Base-by-base conservation (phyloP, 1,139 yeast genomes). In the Kodamaea derodonti region DNA sequence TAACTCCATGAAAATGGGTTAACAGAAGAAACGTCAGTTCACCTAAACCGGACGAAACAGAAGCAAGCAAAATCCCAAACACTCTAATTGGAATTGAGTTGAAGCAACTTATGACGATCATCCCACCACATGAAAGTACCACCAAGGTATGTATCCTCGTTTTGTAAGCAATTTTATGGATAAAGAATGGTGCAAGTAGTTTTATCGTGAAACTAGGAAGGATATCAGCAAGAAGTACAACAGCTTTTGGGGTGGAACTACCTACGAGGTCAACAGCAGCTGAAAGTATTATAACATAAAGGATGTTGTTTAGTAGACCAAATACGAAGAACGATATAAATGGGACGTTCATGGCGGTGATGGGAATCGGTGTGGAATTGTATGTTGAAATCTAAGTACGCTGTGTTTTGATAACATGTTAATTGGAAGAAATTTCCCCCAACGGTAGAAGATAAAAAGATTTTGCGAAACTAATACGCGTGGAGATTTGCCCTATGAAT, bases 191-290 rank as follows among this genome's bases (percentile, higher is more conserved):
- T 0, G 96, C 84, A 0, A 69, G 38, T 7, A 83, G 41, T 54
- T 92, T 92, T 45, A 87, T 61, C 1, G 73, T 23, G 46, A 90
- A 82, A 2, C 96, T 77, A 0, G 98, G 97, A 24, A 85, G 45
- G 24, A 92, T 86, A 54, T 92, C 96, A 0, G 95, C 94, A 38
- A 92, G 60, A 11, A 92, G 62, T 4, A 92, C 95, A 5, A 82
- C 65, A 0, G 95, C 92, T 56, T 92, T 90, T 11, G 97, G 97
- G 0, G 85, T 75, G 13, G 70, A 51, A 0, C 86, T 75, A 0
- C 97, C 96, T 1, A 90, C 97, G 14, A 92, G 64, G 52, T 92
- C 97, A 27, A 85, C 77, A 3, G 97, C 97, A 0, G 97, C 95
- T 0, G 95, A 81, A 14, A 92, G 65, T 29, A 90, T 88, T 20